phyloP scores from a whole-genome alignment of 2,329 filamentous ascomycete genomes.

The Cladophialophora psammophila region DNA sequence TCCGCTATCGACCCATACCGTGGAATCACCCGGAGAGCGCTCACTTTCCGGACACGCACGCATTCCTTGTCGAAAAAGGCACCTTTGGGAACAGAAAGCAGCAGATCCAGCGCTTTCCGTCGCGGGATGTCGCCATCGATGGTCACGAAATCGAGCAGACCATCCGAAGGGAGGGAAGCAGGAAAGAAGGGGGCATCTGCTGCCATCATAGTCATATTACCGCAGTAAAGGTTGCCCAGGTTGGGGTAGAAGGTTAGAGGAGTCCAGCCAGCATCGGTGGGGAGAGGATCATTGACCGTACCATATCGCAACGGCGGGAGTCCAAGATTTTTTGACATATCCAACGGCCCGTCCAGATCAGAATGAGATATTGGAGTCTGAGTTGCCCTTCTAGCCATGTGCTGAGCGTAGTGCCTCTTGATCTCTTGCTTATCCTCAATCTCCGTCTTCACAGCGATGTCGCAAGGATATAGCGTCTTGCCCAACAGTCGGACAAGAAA shows the following conservation, averaged over 20 bases:
- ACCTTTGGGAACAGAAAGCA: slow-evolving; percentile 74
- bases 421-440: slow-evolving; percentile 77
- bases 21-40: slow-evolving; percentile 85
- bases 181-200: slow-evolving; percentile 87
- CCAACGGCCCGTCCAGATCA: slow-evolving; percentile 45
- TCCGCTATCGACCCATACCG: slow-evolving; percentile 48
- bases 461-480: slow-evolving; percentile 84
- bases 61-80: slow-evolving; percentile 80
- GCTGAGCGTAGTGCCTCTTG: slow-evolving; percentile 72
- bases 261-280: slow-evolving; percentile 76
- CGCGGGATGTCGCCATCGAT: slow-evolving; percentile 78
- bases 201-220: slow-evolving; percentile 95
- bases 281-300: slow-evolving; percentile 77
- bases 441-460: slow-evolving; percentile 84
- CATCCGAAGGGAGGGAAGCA: slow-evolving; percentile 81
- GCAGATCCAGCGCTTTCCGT: slow-evolving; percentile 69
- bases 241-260: slow-evolving; percentile 72
- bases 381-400: slow-evolving; percentile 49
- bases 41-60: slow-evolving; percentile 82
- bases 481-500: slow-evolving; percentile 78
- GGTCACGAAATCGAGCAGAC: slow-evolving; percentile 82
- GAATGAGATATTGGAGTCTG: slow-evolving; percentile 52
- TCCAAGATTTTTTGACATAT: slow-evolving; percentile 48
- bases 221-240: slow-evolving; percentile 90
- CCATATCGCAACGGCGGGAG: slow-evolving; percentile 81